Conservation (phyloP, 345 rosid genomes). For the Populus nigra region DNA sequence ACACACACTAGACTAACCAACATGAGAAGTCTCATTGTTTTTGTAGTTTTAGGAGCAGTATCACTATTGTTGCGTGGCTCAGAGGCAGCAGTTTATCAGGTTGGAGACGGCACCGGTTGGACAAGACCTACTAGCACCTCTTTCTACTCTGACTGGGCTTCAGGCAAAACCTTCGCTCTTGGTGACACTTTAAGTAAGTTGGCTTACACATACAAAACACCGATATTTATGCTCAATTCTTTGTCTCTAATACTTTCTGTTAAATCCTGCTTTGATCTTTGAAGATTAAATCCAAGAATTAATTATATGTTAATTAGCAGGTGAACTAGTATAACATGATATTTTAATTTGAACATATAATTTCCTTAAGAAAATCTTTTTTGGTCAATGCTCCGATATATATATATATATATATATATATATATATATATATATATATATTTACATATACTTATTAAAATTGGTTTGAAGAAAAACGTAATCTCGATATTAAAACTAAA, state of each 20-base stretch:
- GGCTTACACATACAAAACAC: neutral
- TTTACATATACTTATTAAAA: too few relatives aligned
- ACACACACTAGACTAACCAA: constrained; percentile 14
- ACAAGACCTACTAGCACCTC: neutral
- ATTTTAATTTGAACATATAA: too few relatives aligned
- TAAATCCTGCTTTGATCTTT: neutral
- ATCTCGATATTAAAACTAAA: neutral
- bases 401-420: too few relatives aligned
- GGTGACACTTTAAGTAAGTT: constrained; percentile 20
- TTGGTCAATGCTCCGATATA: too few relatives aligned
- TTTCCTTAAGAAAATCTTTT: too few relatives aligned
- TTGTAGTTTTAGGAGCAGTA: constrained; percentile 17
- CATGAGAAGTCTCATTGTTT: constrained; percentile 6
- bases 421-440: too few relatives aligned
- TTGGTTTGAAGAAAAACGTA: neutral
- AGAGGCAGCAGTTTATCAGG: constrained; percentile 21
- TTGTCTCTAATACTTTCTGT: neutral
- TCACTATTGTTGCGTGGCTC: neutral
- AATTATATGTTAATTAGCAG: neutral
- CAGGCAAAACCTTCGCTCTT: neutral
- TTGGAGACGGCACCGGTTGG: constrained; percentile 44
- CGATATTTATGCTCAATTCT: neutral
- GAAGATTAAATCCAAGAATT: neutral
- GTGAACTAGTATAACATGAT: too few relatives aligned
- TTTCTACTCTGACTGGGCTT: constrained; percentile 18